These are phyloP conservation scores for Kodamaea fungicola DNA, from an alignment of 1,139 yeast genomes.

Conservation along the genomic window DNA sequence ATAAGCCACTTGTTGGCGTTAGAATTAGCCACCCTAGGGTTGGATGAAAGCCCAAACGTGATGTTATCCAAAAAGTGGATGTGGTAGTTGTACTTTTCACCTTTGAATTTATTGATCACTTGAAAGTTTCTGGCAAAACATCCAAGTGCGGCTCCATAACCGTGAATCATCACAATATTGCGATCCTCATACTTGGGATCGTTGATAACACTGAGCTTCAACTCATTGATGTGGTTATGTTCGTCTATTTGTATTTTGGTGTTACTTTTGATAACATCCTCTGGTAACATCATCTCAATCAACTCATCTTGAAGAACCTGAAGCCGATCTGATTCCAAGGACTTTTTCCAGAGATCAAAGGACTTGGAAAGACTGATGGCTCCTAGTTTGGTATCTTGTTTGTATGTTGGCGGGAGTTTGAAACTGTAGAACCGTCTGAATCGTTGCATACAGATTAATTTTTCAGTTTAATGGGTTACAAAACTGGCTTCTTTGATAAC, in stretches of 20 bases:
- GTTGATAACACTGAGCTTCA: constrained; percentile 19
- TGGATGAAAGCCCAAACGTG: constrained; percentile 79
- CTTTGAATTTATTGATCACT: constrained; percentile 34
- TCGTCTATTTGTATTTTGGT: constrained; percentile 25
- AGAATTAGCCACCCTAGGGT: constrained; percentile 52
- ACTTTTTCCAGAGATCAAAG: constrained; percentile 26
- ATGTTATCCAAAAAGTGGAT: constrained; percentile 79
- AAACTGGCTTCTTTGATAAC: no score
- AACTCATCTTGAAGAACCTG: constrained; percentile 33
- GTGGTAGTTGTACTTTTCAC: constrained; percentile 38
- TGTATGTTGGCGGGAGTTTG: constrained; percentile 5
- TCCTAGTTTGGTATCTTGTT: constrained; percentile 7
- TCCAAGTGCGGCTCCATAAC: constrained; percentile 88
- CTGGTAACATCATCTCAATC: constrained; percentile 35
- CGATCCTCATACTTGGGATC: constrained; percentile 14
- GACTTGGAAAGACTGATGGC: constrained; percentile 17
- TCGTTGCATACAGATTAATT: constrained; percentile 12
- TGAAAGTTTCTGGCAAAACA: constrained; percentile 79
- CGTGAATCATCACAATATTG: constrained; percentile 74
- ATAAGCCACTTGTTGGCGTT: constrained; percentile 31
- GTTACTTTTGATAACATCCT: constrained; percentile 18
- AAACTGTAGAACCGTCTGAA: constrained; percentile 9
- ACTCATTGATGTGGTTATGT: constrained; percentile 35
- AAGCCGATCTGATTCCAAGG: constrained; percentile 27
- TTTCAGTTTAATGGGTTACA: no score